Base-by-base conservation (phyloP, 805 yeast species). In the Kazachstania africana region DNA sequence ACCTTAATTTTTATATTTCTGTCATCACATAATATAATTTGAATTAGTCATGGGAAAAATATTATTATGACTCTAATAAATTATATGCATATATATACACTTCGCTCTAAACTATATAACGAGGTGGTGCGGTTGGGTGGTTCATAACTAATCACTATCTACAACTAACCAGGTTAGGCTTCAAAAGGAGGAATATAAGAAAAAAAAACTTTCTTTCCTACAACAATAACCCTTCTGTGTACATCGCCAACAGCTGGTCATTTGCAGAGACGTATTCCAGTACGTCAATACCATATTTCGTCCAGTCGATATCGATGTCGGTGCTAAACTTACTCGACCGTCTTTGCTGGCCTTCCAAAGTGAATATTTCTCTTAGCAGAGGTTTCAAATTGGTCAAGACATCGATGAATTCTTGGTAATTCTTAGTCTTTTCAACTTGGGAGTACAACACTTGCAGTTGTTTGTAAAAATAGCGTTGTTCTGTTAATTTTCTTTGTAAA, bases 371-470 rank as follows among this genome's bases (percentile, higher is more conserved):
- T 21, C 48, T 35, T 31, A 53, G 38, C 27, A 52, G 31, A 14
- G 36, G 26, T 21, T 40, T 41, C 34, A 43, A 44, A 23, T 45
- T 44, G 39, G 42, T 37, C 31, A 53, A 34, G 17, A 46, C 40
- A 34, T 50, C 52, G 8, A 44, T 42, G 22, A 53, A 43, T 38
- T 52, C 59, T 33, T 52, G 53, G 32, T 49, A 45, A 35, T 51
- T 50, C 22, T 45, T 40, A 6, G 53, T 47, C 32, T 45, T 43
- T 29, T 46, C 50, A n/a, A 53, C 29, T 26, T 48, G 45, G 23
- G 38, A 31, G 31, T 50, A 51, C 19, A 53, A 40, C 32, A 39
- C 34, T 28, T 39, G 44, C 30, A 52, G 33, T 34, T 48, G 42
- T 32, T 44, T 46, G 8, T 35, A 24, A 18, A 51, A 36, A 29